Evolutionary conservation across 2,329 filamentous ascomycete genomes (phyloP), one percentile per base, ranked within the genome.

Genomic region (Pseudopithomyces maydicus): DNA sequence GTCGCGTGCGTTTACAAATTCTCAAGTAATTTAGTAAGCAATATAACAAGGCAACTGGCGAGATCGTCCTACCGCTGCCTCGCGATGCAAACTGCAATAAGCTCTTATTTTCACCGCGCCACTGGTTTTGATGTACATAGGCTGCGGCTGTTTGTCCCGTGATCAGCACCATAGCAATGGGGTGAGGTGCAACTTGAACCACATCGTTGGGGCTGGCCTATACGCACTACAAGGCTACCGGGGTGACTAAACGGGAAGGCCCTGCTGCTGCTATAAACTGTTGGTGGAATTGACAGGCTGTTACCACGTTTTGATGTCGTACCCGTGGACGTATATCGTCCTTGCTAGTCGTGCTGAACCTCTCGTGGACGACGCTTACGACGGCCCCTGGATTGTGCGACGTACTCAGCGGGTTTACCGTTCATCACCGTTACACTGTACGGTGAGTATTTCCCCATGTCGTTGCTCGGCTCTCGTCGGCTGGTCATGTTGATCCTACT

Each of bases 371-470:
- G 22, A 42, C 36, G 22, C 38, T 42, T 42, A 42, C 22, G 14
- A 32, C 23, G 17, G 11, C 48, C 36, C 38, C 48, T 42, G 48
- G 42, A 17, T 38, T 43, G 48, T 42, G 33, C 48, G 33, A 51
- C 48, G 36, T 42, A 29, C 38, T 15, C 47, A 22, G 35, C 47
- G 33, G 33, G 11, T 41, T 29, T 41, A 29, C 35, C 47, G 29
- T 23, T 42, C 36, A 33, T 41, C 48, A 51, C 48, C 38, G 36
- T 51, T 51, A 42, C 48, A 51, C 39, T 41, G 36, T 41, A 29
- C 32, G 19, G 48, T 51, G 26, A 51, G 48, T 51, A 39, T 22
- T 19, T 39, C 29, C n/a, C 22, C 22, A 29, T 41, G 19, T 19
- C 20, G 15, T 20, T 20, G 22, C n/a, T 41, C 33, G 15, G 22